These are phyloP conservation scores for Neurospora tetrasperma DNA, from an alignment of 495 filamentous ascomycete species.

Conservation along the genomic window DNA sequence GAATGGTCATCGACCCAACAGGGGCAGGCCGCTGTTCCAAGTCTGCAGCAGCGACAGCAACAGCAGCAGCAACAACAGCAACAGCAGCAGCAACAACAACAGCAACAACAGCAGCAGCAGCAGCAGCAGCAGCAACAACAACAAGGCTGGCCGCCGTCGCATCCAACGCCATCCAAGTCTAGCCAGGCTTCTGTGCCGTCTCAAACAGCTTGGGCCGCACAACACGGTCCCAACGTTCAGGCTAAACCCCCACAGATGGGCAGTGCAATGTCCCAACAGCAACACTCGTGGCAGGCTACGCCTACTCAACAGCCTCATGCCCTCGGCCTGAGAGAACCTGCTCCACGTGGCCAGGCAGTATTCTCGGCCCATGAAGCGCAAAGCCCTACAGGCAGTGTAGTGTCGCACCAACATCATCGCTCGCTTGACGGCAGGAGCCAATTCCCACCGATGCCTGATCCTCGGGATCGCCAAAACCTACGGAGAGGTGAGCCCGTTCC, in stretches of 20 bases:
- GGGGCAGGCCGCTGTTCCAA: constrained; percentile 3
- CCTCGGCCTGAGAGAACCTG: constrained; percentile 26
- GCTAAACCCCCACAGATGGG: constrained; percentile 27
- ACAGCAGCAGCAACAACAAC: background rate
- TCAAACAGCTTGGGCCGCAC: constrained; percentile 34
- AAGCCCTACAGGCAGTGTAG: constrained; percentile 15
- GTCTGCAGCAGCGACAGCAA: constrained; percentile 14
- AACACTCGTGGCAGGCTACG: constrained; percentile 9
- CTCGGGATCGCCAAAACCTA: background rate
- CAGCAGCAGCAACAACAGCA: constrained; percentile 12
- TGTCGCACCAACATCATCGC: constrained; percentile 17
- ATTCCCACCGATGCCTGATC: constrained; percentile 12
- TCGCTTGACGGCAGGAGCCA: constrained; percentile 15
- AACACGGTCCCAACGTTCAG: constrained; percentile 25
- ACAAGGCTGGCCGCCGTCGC: constrained; percentile 23
- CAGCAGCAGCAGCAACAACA: constrained; percentile 7
- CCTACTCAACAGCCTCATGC: constrained; percentile 22
- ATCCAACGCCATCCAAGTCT: constrained; percentile 30
- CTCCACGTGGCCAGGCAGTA: constrained; percentile 24
- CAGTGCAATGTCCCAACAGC: constrained; percentile 26
- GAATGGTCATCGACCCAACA: constrained; percentile 11
- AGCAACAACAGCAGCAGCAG: constrained; percentile 3
- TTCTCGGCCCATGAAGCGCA: constrained; percentile 19
- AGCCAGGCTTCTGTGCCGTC: constrained; percentile 25
- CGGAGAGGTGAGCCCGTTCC: constrained; percentile 9